Evolutionary conservation across 1,284 basidiomycete species (phyloP).

Genomic region (Heterobasidion occidentale): DNA sequence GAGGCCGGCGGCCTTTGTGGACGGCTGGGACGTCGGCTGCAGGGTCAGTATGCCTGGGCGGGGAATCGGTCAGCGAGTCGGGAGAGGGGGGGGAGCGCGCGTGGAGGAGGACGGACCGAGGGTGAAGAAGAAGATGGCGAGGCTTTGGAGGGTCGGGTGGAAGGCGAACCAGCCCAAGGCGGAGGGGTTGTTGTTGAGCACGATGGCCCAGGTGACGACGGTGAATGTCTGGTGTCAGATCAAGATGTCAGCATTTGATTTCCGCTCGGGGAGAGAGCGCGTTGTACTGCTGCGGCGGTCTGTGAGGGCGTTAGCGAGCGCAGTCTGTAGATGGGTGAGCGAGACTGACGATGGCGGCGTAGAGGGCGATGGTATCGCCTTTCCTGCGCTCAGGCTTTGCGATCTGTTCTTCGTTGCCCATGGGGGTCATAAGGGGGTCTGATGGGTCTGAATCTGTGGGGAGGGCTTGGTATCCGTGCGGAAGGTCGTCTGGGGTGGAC

Average conservation of each 20-base stretch:
- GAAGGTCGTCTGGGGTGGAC: background rate
- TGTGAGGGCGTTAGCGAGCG: background rate
- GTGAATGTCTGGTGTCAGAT: conserved; percentile 33
- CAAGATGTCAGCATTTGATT: background rate
- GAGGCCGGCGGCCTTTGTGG: conserved; percentile 58
- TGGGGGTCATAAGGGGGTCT: background rate
- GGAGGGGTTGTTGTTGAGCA: conserved; percentile 41
- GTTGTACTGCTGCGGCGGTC: conserved; percentile 4
- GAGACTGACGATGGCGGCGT: conserved; percentile 30
- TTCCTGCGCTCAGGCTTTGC: conserved; percentile 28
- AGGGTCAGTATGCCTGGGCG: conserved; percentile 63
- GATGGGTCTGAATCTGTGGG: background rate
- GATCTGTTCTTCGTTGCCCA: conserved; percentile 11
- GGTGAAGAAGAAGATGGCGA: conserved; percentile 45
- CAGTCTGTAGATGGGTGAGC: background rate
- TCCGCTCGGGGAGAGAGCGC: background rate
- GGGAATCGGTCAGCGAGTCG: background rate
- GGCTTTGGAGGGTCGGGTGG: conserved; percentile 55
- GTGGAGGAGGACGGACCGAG: conserved; percentile 38
- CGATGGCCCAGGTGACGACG: conserved; percentile 42
- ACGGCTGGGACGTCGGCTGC: conserved; percentile 62
- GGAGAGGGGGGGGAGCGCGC: background rate
- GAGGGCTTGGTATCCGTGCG: background rate
- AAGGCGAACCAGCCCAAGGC: conserved; percentile 52
- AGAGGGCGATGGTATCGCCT: conserved; percentile 31